Evolutionary conservation across 305 asterid genomes (phyloP).

Genomic region (Plantago rigida): DNA sequence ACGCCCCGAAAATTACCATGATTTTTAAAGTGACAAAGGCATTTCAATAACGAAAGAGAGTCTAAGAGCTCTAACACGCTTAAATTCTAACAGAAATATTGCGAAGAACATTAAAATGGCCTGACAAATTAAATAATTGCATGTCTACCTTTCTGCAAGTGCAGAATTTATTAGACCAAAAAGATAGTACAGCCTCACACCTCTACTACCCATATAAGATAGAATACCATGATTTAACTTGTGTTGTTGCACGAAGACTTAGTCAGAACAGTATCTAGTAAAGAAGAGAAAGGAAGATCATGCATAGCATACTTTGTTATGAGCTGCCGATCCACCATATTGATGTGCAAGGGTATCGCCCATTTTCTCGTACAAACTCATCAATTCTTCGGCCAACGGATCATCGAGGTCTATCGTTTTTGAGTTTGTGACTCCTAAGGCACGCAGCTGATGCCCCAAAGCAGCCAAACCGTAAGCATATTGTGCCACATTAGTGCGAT

Average conservation of each 20-base stretch:
- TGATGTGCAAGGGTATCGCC: conserved; percentile 99
- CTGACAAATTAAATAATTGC: conserved; percentile 8
- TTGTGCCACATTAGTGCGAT: conserved; percentile 97
- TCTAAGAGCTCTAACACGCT: no score
- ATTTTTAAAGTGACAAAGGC: no score
- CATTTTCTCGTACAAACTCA: conserved; percentile 89
- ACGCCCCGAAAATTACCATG: no score
- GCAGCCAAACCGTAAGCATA: conserved; percentile 97
- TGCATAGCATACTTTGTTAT: conserved; percentile 62
- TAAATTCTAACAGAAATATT: not conserved
- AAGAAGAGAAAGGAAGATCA: conserved; percentile 7
- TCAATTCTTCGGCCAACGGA: conserved; percentile 88
- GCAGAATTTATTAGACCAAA: not conserved
- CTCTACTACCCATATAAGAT: conserved; percentile 2
- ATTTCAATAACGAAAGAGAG: no score
- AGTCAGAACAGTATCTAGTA: conserved; percentile 1
- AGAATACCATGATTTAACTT: not conserved
- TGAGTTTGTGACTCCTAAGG: conserved; percentile 59
- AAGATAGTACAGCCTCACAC: not conserved
- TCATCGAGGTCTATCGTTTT: conserved; percentile 75
- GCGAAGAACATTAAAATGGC: not conserved
- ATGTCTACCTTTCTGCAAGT: conserved; percentile 7
- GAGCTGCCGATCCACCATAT: conserved; percentile 99
- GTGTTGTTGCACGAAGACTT: conserved; percentile 12
- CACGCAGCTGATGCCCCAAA: conserved; percentile 72